Evolutionary conservation across 2,329 filamentous ascomycete genomes (phyloP).

Genomic region (Metarhizium robertsii): DNA sequence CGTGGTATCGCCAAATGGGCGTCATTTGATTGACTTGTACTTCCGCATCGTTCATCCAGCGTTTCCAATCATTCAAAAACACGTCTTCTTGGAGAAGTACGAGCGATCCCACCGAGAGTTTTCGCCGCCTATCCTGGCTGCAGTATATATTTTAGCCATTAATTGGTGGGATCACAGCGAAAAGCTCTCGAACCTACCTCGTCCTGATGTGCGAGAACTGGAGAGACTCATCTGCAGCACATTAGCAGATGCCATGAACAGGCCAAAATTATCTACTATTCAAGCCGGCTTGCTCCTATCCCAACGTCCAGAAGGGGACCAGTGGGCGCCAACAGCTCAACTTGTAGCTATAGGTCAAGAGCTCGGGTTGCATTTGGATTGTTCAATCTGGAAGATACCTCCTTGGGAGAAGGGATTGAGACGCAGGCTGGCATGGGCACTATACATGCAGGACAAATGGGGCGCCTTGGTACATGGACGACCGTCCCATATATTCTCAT

Average conservation of each 20-base stretch:
- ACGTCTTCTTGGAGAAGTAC: slow-evolving; percentile 71
- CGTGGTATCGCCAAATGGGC: slow-evolving; percentile 68
- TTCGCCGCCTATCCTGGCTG: slow-evolving; percentile 66
- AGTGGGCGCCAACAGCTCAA: slow-evolving; percentile 80
- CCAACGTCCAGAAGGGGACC: slow-evolving; percentile 66
- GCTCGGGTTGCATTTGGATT: slow-evolving; percentile 81
- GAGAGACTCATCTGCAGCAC: slow-evolving; percentile 66
- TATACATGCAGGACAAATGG: slow-evolving; percentile 95
- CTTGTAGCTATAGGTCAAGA: slow-evolving; percentile 81
- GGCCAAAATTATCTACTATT: slow-evolving; percentile 73
- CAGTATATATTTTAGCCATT: slow-evolving; percentile 75
- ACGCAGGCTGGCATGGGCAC: slow-evolving; percentile 79
- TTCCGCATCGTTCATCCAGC: slow-evolving; percentile 72
- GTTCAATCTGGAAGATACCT: slow-evolving; percentile 77
- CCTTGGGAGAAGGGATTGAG: slow-evolving; percentile 78
- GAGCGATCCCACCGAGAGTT: slow-evolving; percentile 63
- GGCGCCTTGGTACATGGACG: slow-evolving; percentile 76
- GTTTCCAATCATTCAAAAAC: slow-evolving; percentile 76
- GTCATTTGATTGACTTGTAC: slow-evolving; percentile 68
- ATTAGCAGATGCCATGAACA: slow-evolving; percentile 66
- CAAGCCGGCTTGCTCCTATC: slow-evolving; percentile 69
- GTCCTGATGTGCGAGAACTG: slow-evolving; percentile 63
- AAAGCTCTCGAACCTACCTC: slow-evolving; percentile 51
- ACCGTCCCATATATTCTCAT: slow-evolving; percentile 62
- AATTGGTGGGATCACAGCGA: slow-evolving; percentile 79